Evolutionary conservation across 2,329 filamentous ascomycete genomes (phyloP), one percentile per base, ranked within the genome.

Genomic region (Botrytis paeoniae): DNA sequence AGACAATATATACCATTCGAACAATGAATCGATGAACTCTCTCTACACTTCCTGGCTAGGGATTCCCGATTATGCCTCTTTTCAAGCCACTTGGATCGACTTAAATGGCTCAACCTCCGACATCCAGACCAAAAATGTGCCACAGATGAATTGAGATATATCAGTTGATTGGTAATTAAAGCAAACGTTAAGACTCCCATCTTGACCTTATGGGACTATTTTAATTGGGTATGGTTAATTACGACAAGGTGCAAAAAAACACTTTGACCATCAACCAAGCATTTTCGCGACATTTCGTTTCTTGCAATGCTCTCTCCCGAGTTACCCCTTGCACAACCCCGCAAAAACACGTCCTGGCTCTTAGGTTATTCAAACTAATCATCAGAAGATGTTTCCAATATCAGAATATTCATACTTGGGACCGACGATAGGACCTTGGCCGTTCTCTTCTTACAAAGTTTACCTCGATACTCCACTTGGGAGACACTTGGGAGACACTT

Each of bases 231-330:
- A 18, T 39, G 59, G 59, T 61, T 39, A 39, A n/a, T 41, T 57
- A 29, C 14, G 51, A 57, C 51, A 8, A 62, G 37, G 60, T 8
- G 22, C 12, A 4, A 62, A 54, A 37, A 39, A 57, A 29, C n/a
- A 68, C 64, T 68, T 68, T 68, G 64, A 68, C 64, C 64, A 68
- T 57, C 35, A 41, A 41, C 65, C 65, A 68, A 68, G 35, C 65
- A 57, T 68, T 54, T 65, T 57, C 37, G n/a, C 48, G 25, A 57
- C 48, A 29, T 41, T 57, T 57, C 65, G 25, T n/a, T 54, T 68
- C 64, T 41, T 54, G 51, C 51, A 57, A 57, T 57, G 51, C n/a
- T 41, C 16, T 57, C 35, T 39, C 48, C 48, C 65, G 25, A 57
- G 32, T 29, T 57, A 25, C 48, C 65, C 45, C 64, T 69, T 57